These are phyloP conservation scores for Aspergillus sp. DNA, from an alignment of 2,329 filamentous ascomycete genomes.

Conservation along the genomic window DNA sequence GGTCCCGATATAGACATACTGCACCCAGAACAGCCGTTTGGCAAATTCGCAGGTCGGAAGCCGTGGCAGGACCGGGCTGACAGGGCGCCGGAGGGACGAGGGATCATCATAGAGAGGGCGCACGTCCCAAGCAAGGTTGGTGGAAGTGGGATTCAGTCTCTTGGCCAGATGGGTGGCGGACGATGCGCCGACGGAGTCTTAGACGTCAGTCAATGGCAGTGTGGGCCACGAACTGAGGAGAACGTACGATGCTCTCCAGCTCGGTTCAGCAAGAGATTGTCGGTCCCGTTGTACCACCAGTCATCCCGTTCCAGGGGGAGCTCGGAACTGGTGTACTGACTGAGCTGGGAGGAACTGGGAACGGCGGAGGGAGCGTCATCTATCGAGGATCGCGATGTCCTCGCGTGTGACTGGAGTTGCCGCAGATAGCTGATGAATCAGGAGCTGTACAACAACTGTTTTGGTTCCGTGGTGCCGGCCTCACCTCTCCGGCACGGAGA, in stretches of 20 bases:
- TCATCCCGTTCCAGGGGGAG: slow-evolving; percentile 23
- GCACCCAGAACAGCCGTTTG: slow-evolving; percentile 42
- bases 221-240: not conserved
- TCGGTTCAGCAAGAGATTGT: slow-evolving; percentile 25
- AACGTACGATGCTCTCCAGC: slow-evolving; percentile 27
- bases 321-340: slow-evolving; percentile 13
- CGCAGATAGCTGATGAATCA: slow-evolving; percentile 19
- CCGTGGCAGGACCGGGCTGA: slow-evolving; percentile 22
- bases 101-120: slow-evolving; percentile 27
- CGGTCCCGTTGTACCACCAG: slow-evolving; percentile 32
- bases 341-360: slow-evolving; percentile 9
- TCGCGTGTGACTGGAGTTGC: slow-evolving; percentile 25
- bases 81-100: slow-evolving; percentile 19
- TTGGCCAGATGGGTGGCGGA: slow-evolving; percentile 28
- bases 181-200: slow-evolving; percentile 26
- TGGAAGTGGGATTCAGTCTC: slow-evolving; percentile 24
- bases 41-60: slow-evolving; percentile 45
- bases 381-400: slow-evolving; percentile 6
- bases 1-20: slow-evolving; percentile 49
- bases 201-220: not conserved
- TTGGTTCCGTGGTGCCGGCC: not conserved
- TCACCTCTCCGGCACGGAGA: slow-evolving; percentile 29
- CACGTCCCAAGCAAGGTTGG: slow-evolving; percentile 28
- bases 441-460: not conserved
- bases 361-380: not conserved